Percentiles rank a stretch among this genome's conserved stretches.
phyloP scores from a whole-genome alignment of 306 rosid species.

The Alnus rubra region DNA sequence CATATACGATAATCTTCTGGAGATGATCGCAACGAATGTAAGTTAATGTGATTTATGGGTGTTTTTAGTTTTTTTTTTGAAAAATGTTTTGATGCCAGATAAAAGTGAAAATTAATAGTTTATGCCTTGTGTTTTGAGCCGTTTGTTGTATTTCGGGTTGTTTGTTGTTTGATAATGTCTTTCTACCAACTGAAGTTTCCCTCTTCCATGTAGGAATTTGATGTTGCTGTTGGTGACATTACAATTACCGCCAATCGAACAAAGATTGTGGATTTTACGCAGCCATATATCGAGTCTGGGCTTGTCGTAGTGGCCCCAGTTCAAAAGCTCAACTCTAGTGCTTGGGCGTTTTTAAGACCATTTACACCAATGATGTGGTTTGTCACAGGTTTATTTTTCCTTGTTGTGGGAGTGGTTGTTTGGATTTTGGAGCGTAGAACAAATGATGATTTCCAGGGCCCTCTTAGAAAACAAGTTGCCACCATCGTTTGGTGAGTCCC shows the following conservation, averaged over 20 bases:
- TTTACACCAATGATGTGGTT: slow-evolving; percentile 77
- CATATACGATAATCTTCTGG: slow-evolving; percentile 27
- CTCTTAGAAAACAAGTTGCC: slow-evolving; percentile 71
- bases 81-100: slow-evolving; percentile 1
- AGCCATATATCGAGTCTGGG: slow-evolving; percentile 89
- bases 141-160: background rate
- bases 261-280: slow-evolving; percentile 87
- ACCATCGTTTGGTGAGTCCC: slow-evolving; percentile 69
- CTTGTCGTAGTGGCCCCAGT: slow-evolving; percentile 88
- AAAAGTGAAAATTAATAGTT: too few species aligned
- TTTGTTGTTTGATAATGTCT: background rate
- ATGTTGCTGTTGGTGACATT: slow-evolving; percentile 87
- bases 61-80: background rate
- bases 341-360: slow-evolving; percentile 90
- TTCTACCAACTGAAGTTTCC: background rate
- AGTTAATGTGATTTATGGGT: background rate
- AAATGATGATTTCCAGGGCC: slow-evolving; percentile 87
- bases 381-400: slow-evolving; percentile 67
- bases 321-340: slow-evolving; percentile 47
- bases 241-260: slow-evolving; percentile 85
- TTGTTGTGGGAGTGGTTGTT: slow-evolving; percentile 72
- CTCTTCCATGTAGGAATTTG: slow-evolving; percentile 60
- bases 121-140: too few species aligned
- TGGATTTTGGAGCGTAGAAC: slow-evolving; percentile 91
- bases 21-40: slow-evolving; percentile 40